Conservation (phyloP, 2,329 filamentous ascomycete genomes). For the Kalmusia sp. region DNA sequence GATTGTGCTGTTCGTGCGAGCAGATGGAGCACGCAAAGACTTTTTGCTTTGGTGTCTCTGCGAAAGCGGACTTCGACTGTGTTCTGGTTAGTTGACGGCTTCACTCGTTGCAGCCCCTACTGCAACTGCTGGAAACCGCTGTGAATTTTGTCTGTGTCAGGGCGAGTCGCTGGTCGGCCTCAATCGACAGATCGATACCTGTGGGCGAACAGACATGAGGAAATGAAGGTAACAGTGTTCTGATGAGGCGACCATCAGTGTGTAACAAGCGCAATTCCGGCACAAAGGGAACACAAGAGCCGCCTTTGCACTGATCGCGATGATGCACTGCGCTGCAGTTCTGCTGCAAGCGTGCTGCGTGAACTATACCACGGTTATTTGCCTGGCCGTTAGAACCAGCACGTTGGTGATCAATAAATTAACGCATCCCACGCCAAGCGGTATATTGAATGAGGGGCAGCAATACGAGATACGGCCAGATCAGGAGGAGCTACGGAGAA, state of each 20-base stretch:
- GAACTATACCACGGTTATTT: slow-evolving; percentile 5
- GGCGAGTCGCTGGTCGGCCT: background rate
- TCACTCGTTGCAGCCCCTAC: too few species aligned
- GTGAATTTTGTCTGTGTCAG: too few species aligned
- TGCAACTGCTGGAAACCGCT: too few species aligned
- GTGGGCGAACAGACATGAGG: background rate
- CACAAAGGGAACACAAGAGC: slow-evolving; percentile 2
- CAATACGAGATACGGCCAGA: background rate
- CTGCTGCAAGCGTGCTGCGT: background rate
- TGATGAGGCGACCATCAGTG: background rate
- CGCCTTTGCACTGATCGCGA: slow-evolving; percentile 2
- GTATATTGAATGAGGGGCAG: background rate
- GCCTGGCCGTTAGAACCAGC: background rate
- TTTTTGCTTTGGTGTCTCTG: too few species aligned
- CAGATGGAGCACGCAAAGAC: too few species aligned
- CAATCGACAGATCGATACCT: background rate
- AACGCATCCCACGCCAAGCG: slow-evolving; percentile 2
- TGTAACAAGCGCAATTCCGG: slow-evolving; percentile 6
- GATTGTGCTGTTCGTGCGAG: too few species aligned
- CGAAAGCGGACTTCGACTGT: too few species aligned
- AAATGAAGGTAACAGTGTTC: background rate
- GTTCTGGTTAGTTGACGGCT: too few species aligned
- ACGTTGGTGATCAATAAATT: background rate
- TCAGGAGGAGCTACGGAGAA: background rate
- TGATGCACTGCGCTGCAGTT: background rate